phyloP scores from a whole-genome alignment of 225 moss, liverwort and hornwort species.

The Climacium dendroides region DNA sequence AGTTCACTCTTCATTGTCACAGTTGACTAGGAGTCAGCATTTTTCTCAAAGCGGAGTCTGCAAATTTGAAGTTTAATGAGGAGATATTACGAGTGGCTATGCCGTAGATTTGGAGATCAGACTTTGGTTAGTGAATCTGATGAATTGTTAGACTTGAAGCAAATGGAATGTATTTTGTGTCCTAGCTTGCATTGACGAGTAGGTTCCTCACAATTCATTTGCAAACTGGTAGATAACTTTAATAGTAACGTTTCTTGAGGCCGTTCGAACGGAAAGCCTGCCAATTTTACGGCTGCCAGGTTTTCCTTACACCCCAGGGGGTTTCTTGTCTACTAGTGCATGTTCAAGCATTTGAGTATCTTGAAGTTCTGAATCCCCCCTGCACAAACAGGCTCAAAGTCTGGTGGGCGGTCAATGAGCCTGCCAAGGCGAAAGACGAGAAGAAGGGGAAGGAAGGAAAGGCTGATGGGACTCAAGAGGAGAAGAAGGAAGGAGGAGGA shows the following conservation, averaged over 20 bases:
- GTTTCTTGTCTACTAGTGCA: too few species aligned
- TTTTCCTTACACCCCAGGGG: too few species aligned
- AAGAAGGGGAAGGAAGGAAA: constrained; percentile 7
- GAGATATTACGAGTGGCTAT: not conserved
- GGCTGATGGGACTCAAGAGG: not conserved
- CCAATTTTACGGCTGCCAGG: too few species aligned
- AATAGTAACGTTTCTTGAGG: too few species aligned
- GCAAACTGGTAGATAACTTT: not conserved
- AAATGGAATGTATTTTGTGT: not conserved
- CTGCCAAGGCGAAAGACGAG: constrained; percentile 9
- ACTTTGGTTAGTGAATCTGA: not conserved
- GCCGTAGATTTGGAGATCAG: too few species aligned
- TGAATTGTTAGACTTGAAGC: not conserved
- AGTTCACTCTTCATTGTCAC: not conserved
- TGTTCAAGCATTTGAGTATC: not conserved
- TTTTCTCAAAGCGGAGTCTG: too few species aligned
- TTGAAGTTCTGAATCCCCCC: not conserved
- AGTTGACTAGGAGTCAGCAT: too few species aligned
- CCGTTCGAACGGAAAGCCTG: too few species aligned
- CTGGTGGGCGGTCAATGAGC: constrained; percentile 21
- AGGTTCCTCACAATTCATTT: not conserved
- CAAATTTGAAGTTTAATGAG: too few species aligned
- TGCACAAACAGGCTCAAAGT: constrained; percentile 16
- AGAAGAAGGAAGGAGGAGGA: not conserved
- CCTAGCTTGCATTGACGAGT: not conserved